phyloP scores from a whole-genome alignment of 805 yeast species.

The Pichia pseudocactophila region DNA sequence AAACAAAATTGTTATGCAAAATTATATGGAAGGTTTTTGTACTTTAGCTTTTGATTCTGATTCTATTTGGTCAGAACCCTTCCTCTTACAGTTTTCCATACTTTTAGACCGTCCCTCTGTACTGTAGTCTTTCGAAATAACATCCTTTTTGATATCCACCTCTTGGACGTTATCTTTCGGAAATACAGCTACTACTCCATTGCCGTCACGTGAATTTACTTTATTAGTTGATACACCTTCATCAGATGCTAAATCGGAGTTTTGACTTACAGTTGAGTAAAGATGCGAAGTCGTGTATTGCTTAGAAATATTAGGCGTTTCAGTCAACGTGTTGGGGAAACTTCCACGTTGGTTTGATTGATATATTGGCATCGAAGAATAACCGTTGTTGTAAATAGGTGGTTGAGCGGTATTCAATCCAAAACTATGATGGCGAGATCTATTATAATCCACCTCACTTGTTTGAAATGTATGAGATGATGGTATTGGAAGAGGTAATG shows the following conservation, averaged over 20 bases:
- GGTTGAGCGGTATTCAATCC: not conserved
- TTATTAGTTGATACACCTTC: not conserved
- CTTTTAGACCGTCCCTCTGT: too few species aligned
- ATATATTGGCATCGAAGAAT: not conserved
- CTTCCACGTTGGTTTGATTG: not conserved
- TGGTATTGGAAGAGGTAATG: constrained; percentile 14
- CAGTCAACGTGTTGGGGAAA: not conserved
- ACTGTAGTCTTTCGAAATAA: too few species aligned
- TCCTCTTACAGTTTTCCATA: too few species aligned
- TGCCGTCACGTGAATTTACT: too few species aligned
- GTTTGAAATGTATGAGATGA: not conserved
- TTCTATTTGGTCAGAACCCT: too few species aligned
- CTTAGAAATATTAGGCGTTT: constrained; percentile 2
- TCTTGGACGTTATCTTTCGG: not conserved
- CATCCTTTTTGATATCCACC: not conserved
- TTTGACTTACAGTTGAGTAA: constrained; percentile 5
- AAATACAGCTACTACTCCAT: too few species aligned
- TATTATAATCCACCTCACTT: not conserved
- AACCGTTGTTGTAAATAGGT: not conserved
- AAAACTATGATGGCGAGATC: not conserved
- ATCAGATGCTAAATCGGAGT: not conserved
- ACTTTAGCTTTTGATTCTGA: too few species aligned
- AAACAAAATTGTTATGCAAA: not conserved
- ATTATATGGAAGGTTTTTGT: too few species aligned
- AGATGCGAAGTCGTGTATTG: constrained; percentile 8